phyloP scores from a whole-genome alignment of 805 yeast species.

The Teunomyces lycoperdinae region DNA sequence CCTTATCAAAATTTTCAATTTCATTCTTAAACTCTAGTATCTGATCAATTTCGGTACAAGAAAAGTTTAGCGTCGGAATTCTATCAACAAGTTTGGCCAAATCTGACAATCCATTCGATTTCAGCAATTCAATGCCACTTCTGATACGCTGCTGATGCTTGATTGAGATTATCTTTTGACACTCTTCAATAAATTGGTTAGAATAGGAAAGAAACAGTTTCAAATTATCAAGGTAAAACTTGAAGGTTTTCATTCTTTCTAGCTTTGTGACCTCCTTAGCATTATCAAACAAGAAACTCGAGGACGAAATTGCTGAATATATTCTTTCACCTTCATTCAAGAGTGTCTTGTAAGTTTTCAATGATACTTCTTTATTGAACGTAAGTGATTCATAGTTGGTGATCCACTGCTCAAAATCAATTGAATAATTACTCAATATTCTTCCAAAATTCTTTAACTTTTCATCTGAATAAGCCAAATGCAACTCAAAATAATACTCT shows the following conservation, averaged over 20 bases:
- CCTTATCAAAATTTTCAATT: conserved; percentile 48
- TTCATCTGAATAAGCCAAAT: conserved; percentile 52
- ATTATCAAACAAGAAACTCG: conserved; percentile 13
- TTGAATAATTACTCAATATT: conserved; percentile 38
- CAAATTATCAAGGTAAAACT: conserved; percentile 28
- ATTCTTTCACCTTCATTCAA: conserved; percentile 56
- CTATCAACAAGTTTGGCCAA: conserved; percentile 40
- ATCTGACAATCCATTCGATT: conserved; percentile 20
- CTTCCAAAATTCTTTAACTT: conserved; percentile 39
- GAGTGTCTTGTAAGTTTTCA: conserved; percentile 44
- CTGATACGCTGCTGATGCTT: conserved; percentile 51
- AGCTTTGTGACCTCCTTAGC: conserved; percentile 5
- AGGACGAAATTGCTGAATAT: conserved; percentile 32
- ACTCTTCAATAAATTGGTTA: conserved; percentile 52
- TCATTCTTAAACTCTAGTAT: conserved; percentile 51
- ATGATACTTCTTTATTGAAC: conserved; percentile 41
- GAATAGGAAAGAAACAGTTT: conserved; percentile 43
- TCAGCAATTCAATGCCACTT: conserved; percentile 22
- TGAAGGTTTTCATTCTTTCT: conserved; percentile 17
- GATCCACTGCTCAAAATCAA: conserved; percentile 53
- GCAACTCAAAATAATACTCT: conserved; percentile 37
- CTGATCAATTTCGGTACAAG: conserved; percentile 59
- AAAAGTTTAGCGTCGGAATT: conserved; percentile 50
- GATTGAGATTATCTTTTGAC: conserved; percentile 50
- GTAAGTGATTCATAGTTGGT: conserved; percentile 36